Percentiles rank a stretch among this genome's conserved stretches.
Evolutionary conservation across 2,329 filamentous ascomycete genomes (phyloP).

Genomic region (Colletotrichum lini): DNA sequence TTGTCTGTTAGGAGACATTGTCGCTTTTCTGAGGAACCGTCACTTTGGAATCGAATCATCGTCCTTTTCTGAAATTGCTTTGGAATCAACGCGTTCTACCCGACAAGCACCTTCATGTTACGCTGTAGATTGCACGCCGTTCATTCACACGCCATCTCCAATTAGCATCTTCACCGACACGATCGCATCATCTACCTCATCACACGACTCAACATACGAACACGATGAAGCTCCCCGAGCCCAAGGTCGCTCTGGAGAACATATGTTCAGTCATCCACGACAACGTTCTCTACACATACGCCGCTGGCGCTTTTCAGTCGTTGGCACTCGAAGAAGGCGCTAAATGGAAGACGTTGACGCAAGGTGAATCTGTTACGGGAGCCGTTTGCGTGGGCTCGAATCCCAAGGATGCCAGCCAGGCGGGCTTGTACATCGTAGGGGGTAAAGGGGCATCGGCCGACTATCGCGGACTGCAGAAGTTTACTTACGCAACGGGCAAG

Average conservation of each 20-base stretch:
- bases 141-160: slow-evolving; percentile 12
- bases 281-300: slow-evolving; percentile 88
- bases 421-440: slow-evolving; percentile 85
- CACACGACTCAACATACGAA: slow-evolving; percentile 7
- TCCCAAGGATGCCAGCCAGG: slow-evolving; percentile 69
- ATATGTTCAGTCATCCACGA: slow-evolving; percentile 87
- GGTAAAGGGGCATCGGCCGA: slow-evolving; percentile 68
- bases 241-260: slow-evolving; percentile 77
- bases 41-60: slow-evolving; percentile 2
- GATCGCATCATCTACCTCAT: slow-evolving; percentile 1
- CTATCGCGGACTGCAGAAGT: slow-evolving; percentile 84
- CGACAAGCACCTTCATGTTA: slow-evolving; percentile 15
- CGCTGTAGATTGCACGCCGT: slow-evolving; percentile 32
- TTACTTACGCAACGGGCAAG: slow-evolving; percentile 66
- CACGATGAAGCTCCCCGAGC: slow-evolving; percentile 80
- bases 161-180: slow-evolving; percentile 11
- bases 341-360: slow-evolving; percentile 77
- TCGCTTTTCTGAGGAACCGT: background rate
- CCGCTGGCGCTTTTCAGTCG: slow-evolving; percentile 80
- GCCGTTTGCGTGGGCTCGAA: slow-evolving; percentile 83
- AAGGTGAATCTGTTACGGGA: slow-evolving; percentile 80
- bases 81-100: slow-evolving; percentile 1
- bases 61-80: background rate
- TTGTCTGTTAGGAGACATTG: background rate
- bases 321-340: slow-evolving; percentile 78